Evolutionary conservation across 73 alveolate species (phyloP), one percentile per base, ranked within the genome.

Genomic region (Paramecium biaurelia): DNA sequence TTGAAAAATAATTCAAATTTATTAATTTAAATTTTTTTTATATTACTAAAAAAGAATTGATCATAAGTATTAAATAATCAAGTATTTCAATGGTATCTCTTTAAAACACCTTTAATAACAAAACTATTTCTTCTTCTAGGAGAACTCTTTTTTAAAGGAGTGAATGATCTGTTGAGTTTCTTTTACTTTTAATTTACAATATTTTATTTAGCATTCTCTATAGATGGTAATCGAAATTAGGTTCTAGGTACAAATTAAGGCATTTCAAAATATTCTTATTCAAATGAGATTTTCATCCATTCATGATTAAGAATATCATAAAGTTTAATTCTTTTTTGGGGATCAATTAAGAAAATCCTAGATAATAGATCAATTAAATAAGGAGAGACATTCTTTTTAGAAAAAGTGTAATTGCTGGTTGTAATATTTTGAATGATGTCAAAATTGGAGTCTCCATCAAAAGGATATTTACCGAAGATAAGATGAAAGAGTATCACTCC

Each of bases 401-500:
- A 58, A 11, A 88, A 41, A 2, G 43, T 57, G 28, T 88, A 88
- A 42, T 58, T 58, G 9, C 76, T 58, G 42, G 38, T 23, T 4
- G 14, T 23, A 18, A 58, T 58, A 58, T 58, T 58, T 58, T 23
- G 76, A 58, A 58, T 58, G 76, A 58, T 58, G 38, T 24, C 38
- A 24, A 58, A 12, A 58, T 58, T 28, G 43, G 38, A 58, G 20
- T 23, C 42, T 58, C 95, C 92, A 88, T 70, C 74, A 45, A 89
- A 89, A 20, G 94, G 94, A 35, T 57, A 67, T 4, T 12, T 30
- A 5, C 94, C 94, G 20, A 24, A 70, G 35, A 68, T 67, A 1
- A 89, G 35, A 4, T 70, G 68, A 82, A 41, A 89, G 15, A 89
- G 85, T 41, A 89, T 89, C 3, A 67, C 89, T 38, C 94, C 94